Evolutionary conservation across 2,329 filamentous ascomycete genomes (phyloP), one percentile per base, ranked within the genome.

Genomic region (Diaporthe caulivora): DNA sequence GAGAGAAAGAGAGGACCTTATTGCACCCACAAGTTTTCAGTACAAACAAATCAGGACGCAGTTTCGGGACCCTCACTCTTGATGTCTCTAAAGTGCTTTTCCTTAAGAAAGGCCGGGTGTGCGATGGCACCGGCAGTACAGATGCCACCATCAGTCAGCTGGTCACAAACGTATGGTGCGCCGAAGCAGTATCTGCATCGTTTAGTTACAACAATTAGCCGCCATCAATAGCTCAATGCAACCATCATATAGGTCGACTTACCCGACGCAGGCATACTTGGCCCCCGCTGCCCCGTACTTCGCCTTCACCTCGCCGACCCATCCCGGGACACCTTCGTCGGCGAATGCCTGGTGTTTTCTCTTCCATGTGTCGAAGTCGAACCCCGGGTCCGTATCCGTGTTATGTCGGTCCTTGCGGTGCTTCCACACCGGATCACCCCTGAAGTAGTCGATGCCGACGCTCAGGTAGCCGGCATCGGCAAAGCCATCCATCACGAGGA

Each of bases 331-430:
- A 21, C 80, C 80, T 44, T 81, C 82, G 2, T 80, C 77, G 0
- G 87, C 85, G 76, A 85, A 87, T 1, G 77, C 76, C 13, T 77
- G 80, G 71, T 88, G 84, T 77, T 87, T 87, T 37, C 74, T 70
- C 71, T 84, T 85, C 86, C 86, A 88, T 3, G 84, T 86, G 34
- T 83, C 82, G 29, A 82, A 85, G 76, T 88, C 86, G 72, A 88
- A 88, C 31, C 76, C 80, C 1, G 82, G 80, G 24, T 83, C 78
- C 8, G 74, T 78, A 29, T 75, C 53, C 21, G n/a, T 80, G 44
- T 82, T 79, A 47, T 81, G 71, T n/a, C 78, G 70, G 70, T 79
- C 65, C 76, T 75, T 79, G 24, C 82, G 78, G 72, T 87, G 82
- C 57, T 84, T 86, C 78, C 80, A 83, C 4, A 87, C 80, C 0